Evolutionary conservation across 2,329 filamentous ascomycete species (phyloP), one percentile per base, ranked within the genome.

Genomic region (Diaporthe ilicicola): DNA sequence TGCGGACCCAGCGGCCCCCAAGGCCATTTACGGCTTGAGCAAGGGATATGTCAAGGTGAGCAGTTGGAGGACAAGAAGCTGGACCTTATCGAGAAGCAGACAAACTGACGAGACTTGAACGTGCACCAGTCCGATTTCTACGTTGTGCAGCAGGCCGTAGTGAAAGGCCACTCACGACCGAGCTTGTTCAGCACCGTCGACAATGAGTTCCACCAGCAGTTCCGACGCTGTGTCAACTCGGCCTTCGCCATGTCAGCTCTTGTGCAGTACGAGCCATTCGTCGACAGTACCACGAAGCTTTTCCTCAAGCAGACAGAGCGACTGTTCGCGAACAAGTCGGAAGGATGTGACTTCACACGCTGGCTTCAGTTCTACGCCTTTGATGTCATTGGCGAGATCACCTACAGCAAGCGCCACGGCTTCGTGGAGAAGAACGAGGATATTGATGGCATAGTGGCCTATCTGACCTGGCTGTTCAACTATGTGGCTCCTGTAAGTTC

Each of bases 311-410:
- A 90, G 77, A 91, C 89, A 0, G 84, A 88, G 73, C 82, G 83
- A 2, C 77, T 91, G 3, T 92, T 85, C 74, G 85, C 83, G n/a
- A 77, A 79, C 27, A 81, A 82, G 29, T 72, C 78, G 1, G 74
- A 79, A 10, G 79, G 81, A 29, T 93, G 90, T 76, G 88, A 93
- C 76, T 91, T 94, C 69, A 89, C 89, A 1, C 84, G 85, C 70
- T 94, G 93, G 93, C 82, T 95, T 70, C 93, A 95, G 76, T 94
- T 91, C 78, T 94, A 93, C 75, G 93, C 93, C 0, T 95, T 95
- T 76, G 93, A 95, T 77, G 92, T 94, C 17, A 94, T 94, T 73
- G 92, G 92, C 7, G 90, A 93, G 73, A 88, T 94, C 76, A 94
- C 92, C 0, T 94, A 93, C 81, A 90, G 89, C 78, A 93, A 93